Evolutionary conservation across 768 basidiomycete genomes (phyloP).

Genomic region (Mycena leptocephala): DNA sequence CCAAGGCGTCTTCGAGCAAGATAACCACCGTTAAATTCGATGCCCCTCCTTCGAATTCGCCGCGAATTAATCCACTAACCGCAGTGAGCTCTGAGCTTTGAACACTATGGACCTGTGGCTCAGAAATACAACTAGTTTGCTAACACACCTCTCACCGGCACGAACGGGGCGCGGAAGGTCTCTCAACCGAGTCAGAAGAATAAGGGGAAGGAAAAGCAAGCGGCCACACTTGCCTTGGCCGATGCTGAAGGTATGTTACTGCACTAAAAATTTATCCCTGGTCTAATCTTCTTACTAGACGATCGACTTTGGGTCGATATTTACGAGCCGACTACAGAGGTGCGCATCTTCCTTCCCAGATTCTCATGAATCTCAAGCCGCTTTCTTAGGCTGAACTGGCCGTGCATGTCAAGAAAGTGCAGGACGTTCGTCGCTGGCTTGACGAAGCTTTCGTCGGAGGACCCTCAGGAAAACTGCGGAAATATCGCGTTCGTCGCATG

Average conservation of each 20-base stretch:
- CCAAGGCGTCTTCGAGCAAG: conserved; percentile 23
- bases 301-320: conserved; percentile 74
- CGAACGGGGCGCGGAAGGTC: not conserved
- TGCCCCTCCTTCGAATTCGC: conserved; percentile 1
- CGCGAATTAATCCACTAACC: conserved; percentile 42
- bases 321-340: conserved; percentile 75
- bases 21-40: conserved; percentile 29
- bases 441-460: conserved; percentile 81
- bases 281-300: conserved; percentile 39
- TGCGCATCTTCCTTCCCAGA: conserved; percentile 38
- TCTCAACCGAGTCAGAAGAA: conserved; percentile 24
- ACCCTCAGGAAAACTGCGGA: conserved; percentile 73
- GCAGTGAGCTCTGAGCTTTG: conserved; percentile 32
- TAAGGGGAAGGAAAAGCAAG: conserved; percentile 38
- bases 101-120: not conserved
- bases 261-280: not conserved
- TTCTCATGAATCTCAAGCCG: not conserved
- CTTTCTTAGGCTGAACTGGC: conserved; percentile 75
- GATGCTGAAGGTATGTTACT: not conserved
- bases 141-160: conserved; percentile 8
- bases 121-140: conserved; percentile 31
- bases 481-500: conserved; percentile 79
- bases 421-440: conserved; percentile 85
- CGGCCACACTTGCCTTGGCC: not conserved
- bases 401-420: conserved; percentile 86